Evolutionary conservation across 345 rosid genomes (phyloP), one percentile per base, ranked within the genome.

Genomic region (Abelmoschus esculentus): DNA sequence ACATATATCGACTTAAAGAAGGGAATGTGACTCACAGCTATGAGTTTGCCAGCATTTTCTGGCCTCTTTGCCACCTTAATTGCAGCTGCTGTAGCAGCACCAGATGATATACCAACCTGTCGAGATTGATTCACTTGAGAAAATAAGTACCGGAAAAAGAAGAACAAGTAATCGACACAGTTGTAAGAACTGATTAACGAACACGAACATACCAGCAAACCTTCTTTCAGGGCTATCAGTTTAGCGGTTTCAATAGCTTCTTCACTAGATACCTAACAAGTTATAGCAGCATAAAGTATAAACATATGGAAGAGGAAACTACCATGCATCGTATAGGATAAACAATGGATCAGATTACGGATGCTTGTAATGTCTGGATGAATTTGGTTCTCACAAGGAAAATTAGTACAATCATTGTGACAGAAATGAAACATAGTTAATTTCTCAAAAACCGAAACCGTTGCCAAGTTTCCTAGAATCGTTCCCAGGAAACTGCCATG

Each of bases 31-130:
- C 85, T 80, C 68, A 85, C 88, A 50, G 74, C 86, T 22, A 87
- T 78, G 54, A 85, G 86, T 71, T 87, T 85, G 66, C 84, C 88
- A 0, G 83, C 76, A 54, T 74, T 70, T 72, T 87, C 88, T 0
- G 89, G 88, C 74, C 80, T 82, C 79, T 78, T 82, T 36, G 82
- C 88, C 62, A 83, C 3, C 66, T 64, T 75, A 22, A 83, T 81
- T 28, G 88, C 93, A 17, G 87, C 87, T 0, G 79, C 83, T 13
- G 87, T 73, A 9, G 87, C 87, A 42, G 87, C 89, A 53, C 90
- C 89, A 9, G 89, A 80, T 36, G 93, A 84, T 68, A 88, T 83
- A 67, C 87, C 89, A 2, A 81, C 84, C 90, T 84, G 74, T 36
- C 44, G 57, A 67, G 9, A 14, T 17, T 2, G 11, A 55, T 34